Evolutionary conservation across 352 stramenopile species (phyloP), one percentile per base, ranked within the genome.

Genomic region (Phytophthora quininea): DNA sequence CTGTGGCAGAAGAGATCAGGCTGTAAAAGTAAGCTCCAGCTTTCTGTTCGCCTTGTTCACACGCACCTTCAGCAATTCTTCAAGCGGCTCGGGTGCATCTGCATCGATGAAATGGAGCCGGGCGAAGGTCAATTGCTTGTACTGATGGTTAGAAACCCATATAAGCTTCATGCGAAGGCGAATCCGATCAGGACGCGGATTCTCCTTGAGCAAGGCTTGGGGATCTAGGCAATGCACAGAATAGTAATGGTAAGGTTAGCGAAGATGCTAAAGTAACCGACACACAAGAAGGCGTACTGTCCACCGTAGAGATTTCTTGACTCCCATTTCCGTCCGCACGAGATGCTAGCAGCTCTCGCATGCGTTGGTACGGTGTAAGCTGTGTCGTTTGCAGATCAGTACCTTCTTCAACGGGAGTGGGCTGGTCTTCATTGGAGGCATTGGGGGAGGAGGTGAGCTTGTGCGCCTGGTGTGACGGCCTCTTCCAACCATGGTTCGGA

Each of bases 91-190:
- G 27, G 42, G 14, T 1, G 42, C n/a, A 4, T 48, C 14, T 24
- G 42, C 42, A 48, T 48, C 42, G 42, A 48, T 48, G 19, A 48
- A 48, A 48, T 48, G 42, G 42, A 48, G 42, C 19, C 42, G 42
- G 19, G 42, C 42, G 8, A 24, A 48, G n/a, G n/a, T 48, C 14
- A n/a, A 24, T n/a, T 48, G 42, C 14, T 48, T 48, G 42, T 48
- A 27, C 3, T 48, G 42, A n/a, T 48, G 42, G 4, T 27, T 6
- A 9, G 14, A 48, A 2, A 48, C 42, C 42, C 42, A 48, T n/a
- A 48, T 11, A 11, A 48, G 42, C 42, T 48, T 48, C 42, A 48
- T 48, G 3, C 42, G 42, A n/a, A 48, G n/a, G 14, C 2, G 42
- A 27, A 24, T 6, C 14, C 42, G 42, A 2, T 48, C 42, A 6